These are phyloP conservation scores for Raffaelea ambrosiae DNA, from an alignment of 2,329 filamentous ascomycete species.

Conservation along the genomic window DNA sequence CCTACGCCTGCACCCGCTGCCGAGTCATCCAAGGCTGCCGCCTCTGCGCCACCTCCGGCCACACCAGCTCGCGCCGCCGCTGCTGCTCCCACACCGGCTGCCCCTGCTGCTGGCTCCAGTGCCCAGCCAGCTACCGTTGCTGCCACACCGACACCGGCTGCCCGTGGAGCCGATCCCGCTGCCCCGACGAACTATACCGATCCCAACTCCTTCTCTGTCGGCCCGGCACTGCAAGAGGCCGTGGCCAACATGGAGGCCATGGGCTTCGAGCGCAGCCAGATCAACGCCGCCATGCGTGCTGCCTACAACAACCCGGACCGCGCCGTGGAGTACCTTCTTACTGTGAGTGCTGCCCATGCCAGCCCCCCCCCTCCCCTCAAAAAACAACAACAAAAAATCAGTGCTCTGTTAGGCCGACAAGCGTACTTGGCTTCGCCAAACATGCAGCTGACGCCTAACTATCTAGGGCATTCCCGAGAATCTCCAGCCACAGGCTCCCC, in stretches of 20 bases:
- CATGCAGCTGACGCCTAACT: not conserved
- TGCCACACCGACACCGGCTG: constrained; percentile 36
- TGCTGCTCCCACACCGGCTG: constrained; percentile 40
- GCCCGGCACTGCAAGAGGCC: constrained; percentile 70
- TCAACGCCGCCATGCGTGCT: constrained; percentile 89
- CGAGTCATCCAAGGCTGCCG: constrained; percentile 12
- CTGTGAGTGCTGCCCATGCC: constrained; percentile 51
- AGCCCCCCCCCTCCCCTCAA: no score
- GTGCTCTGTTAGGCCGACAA: not conserved
- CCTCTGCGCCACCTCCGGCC: constrained; percentile 39
- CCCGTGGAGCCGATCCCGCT: constrained; percentile 14
- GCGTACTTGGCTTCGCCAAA: no score
- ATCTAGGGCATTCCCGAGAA: constrained; percentile 84
- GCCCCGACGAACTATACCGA: constrained; percentile 50
- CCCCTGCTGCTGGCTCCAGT: constrained; percentile 38
- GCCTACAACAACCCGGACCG: constrained; percentile 96
- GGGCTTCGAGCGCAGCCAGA: constrained; percentile 84
- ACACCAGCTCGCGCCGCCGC: constrained; percentile 47
- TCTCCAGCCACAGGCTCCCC: constrained; percentile 45
- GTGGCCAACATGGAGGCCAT: constrained; percentile 94
- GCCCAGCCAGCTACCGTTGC: constrained; percentile 29
- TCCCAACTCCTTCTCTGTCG: constrained; percentile 77
- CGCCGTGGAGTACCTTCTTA: constrained; percentile 92
- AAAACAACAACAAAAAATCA: not conserved
- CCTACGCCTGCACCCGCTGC: constrained; percentile 41